Evolutionary conservation across 1,139 yeast genomes (phyloP).

Genomic region (Geotrichum fermentans): DNA sequence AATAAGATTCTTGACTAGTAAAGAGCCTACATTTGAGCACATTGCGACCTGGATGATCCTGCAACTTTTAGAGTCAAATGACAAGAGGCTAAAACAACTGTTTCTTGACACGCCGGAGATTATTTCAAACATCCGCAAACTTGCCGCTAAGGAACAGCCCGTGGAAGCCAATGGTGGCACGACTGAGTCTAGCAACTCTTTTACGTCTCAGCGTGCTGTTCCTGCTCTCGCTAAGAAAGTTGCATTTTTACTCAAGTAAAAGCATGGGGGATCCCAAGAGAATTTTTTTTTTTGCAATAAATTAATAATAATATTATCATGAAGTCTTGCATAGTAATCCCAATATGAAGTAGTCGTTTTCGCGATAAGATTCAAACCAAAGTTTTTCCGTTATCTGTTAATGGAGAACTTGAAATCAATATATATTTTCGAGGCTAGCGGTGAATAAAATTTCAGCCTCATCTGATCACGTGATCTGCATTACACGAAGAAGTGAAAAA

Average conservation of each 20-base stretch:
- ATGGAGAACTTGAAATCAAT: no score
- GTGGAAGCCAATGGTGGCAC: slow-evolving; percentile 8
- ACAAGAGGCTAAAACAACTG: slow-evolving; percentile 51
- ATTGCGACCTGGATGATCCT: slow-evolving; percentile 96
- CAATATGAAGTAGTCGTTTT: no score
- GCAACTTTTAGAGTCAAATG: slow-evolving; percentile 85
- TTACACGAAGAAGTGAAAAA: no score
- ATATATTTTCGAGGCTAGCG: no score
- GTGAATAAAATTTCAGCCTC: no score
- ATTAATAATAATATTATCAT: background rate
- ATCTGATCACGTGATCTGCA: no score
- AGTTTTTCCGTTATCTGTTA: no score
- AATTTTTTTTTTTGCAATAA: background rate
- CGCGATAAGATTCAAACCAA: no score
- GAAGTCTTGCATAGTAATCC: slow-evolving; percentile 1
- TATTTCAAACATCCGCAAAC: slow-evolving; percentile 32
- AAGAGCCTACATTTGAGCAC: slow-evolving; percentile 95
- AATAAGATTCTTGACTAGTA: slow-evolving; percentile 70
- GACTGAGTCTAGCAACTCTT: slow-evolving; percentile 8
- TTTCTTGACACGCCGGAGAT: slow-evolving; percentile 37
- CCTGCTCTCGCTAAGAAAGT: slow-evolving; percentile 20
- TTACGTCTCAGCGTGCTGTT: slow-evolving; percentile 20
- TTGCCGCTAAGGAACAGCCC: slow-evolving; percentile 27
- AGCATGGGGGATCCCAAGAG: background rate
- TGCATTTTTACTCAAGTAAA: slow-evolving; percentile 13